These are phyloP conservation scores for Cryphonectria carpinicola DNA, from an alignment of 2,329 filamentous ascomycete genomes.

Conservation along the genomic window DNA sequence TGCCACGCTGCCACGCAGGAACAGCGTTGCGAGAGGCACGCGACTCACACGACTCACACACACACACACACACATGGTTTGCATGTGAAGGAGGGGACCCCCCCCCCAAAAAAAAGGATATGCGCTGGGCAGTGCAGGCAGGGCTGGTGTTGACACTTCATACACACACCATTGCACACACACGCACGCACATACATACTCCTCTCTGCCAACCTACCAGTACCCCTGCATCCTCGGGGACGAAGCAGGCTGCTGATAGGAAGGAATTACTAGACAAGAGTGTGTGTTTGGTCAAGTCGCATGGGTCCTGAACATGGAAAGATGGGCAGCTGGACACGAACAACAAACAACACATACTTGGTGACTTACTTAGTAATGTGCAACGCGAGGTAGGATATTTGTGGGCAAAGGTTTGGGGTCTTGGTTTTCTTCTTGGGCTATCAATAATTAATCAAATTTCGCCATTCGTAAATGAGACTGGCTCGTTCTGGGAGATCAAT, in stretches of 20 bases:
- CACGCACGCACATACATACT: not conserved
- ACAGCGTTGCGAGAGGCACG: not conserved
- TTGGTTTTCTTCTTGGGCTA: not conserved
- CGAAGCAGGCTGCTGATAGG: not conserved
- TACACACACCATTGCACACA: not conserved
- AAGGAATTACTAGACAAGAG: not conserved
- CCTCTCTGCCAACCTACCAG: not conserved
- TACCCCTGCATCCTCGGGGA: not conserved
- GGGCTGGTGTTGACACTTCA: constrained; percentile 1
- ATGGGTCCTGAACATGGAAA: not conserved
- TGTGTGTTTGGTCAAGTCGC: not conserved
- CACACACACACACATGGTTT: not conserved
- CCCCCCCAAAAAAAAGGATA: not conserved
- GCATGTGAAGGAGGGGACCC: constrained; percentile 2
- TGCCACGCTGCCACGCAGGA: constrained; percentile 18
- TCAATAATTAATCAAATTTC: constrained; percentile 1
- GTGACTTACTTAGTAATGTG: not conserved
- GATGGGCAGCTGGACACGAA: not conserved
- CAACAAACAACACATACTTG: not conserved
- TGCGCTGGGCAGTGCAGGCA: not conserved
- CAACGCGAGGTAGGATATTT: not conserved
- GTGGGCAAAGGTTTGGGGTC: not conserved
- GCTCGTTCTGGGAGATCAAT: not conserved
- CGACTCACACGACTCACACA: not conserved
- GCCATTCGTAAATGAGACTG: constrained; percentile 1